Percentiles rank a stretch among this genome's conserved stretches.
These are phyloP conservation scores for Knoxia roxburghii DNA, from an alignment of 257 asterid genomes.

Conservation along the genomic window DNA sequence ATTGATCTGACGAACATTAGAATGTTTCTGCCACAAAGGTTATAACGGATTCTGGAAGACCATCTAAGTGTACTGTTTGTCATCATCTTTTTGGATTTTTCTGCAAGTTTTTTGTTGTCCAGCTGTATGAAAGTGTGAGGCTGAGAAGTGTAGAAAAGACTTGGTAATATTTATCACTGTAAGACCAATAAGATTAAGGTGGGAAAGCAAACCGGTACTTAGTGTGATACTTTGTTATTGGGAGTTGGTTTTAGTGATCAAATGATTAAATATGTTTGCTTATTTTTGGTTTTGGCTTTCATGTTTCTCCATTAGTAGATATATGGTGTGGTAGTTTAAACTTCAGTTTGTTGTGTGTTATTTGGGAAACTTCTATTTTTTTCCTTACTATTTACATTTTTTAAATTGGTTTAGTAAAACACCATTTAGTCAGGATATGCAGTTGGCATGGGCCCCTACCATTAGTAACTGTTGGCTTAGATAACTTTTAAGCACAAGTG, in stretches of 20 bases:
- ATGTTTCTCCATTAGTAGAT: too few relatives aligned
- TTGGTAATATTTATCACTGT: not conserved
- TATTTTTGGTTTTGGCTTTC: too few relatives aligned
- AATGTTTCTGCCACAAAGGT: not conserved
- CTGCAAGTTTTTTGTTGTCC: not conserved
- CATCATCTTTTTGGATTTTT: not conserved
- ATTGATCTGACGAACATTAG: not conserved
- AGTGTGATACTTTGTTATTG: not conserved
- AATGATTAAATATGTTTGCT: not conserved
- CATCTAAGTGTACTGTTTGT: not conserved
- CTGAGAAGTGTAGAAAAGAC: not conserved
- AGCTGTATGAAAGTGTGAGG: not conserved
- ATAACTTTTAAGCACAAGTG: too few relatives aligned
- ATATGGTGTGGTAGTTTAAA: too few relatives aligned
- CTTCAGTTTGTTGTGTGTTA: too few relatives aligned
- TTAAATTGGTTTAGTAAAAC: not conserved
- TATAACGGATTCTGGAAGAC: not conserved
- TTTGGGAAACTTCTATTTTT: too few relatives aligned
- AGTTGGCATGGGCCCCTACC: not conserved
- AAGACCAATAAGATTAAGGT: not conserved
- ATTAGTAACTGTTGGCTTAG: not conserved
- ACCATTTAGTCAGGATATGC: not conserved
- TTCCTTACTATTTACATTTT: too few relatives aligned
- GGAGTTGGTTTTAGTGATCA: not conserved
- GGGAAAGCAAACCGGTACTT: not conserved